Conservation (phyloP, 2,329 filamentous ascomycete genomes). For the Fusarium drepaniforme region DNA sequence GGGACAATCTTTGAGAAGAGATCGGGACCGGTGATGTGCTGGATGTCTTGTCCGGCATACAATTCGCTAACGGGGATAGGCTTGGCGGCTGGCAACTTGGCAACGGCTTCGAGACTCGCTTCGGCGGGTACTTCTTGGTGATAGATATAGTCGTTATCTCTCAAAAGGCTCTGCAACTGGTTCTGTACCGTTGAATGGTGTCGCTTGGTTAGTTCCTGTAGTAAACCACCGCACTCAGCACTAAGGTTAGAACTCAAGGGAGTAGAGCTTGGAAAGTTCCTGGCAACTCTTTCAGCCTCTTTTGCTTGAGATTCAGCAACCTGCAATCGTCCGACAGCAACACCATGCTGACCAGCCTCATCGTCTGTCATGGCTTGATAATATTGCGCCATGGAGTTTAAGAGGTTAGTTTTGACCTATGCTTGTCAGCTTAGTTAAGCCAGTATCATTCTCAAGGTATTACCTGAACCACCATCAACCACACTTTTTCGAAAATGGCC, state of each 20-base stretch:
- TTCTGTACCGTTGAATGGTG: conserved; percentile 86
- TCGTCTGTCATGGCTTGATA: conserved; percentile 94
- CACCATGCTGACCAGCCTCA: conserved; percentile 87
- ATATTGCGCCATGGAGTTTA: conserved; percentile 90
- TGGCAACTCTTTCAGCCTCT: conserved; percentile 82
- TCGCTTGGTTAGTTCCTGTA: conserved; percentile 87
- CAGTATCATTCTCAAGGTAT: conserved; percentile 37
- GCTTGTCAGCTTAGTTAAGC: conserved; percentile 25
- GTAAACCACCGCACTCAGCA: conserved; percentile 78
- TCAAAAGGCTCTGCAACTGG: conserved; percentile 79
- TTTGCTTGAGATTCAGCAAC: conserved; percentile 83
- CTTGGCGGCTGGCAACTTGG: conserved; percentile 94
- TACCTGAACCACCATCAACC: conserved; percentile 86
- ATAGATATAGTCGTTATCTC: conserved; percentile 99
- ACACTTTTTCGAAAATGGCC: conserved; percentile 93
- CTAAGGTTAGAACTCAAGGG: conserved; percentile 86
- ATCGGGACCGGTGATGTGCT: conserved; percentile 95
- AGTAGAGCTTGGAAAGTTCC: conserved; percentile 82
- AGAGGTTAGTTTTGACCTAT: conserved; percentile 83
- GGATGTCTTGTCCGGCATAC: conserved; percentile 97
- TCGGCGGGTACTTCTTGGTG: conserved; percentile 92
- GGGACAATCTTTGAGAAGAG: conserved; percentile 98
- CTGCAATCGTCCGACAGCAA: conserved; percentile 85
- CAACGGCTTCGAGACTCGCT: conserved; percentile 82
- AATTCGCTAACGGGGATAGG: conserved; percentile 97